Base-by-base conservation (phyloP, 371 early-diverging fungal species). In the Thermomucor indicae-seudaticae region DNA sequence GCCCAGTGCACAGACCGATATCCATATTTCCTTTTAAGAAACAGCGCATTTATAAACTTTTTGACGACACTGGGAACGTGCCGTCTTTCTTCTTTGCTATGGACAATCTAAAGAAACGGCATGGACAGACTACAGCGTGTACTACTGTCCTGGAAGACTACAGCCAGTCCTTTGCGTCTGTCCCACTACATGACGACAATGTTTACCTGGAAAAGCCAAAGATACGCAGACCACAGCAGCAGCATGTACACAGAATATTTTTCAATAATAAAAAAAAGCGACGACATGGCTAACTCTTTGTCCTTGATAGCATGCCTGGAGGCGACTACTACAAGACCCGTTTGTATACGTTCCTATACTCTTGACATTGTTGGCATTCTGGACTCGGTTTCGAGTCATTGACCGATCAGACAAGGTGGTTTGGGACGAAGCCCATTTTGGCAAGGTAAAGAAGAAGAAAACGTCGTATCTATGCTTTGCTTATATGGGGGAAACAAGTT, bases 381-480 rank as follows among this genome's bases (percentile, higher is more conserved):
- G 82, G 67, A 94, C 96, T 31, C 82, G 95, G 17, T 84, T 92
- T 53, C 87, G 88, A 67, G 76, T 80, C 51, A 93, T 95, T 57
- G 77, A 81, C 25, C 70, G 77, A 38, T 75, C 91, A 16, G 65
- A 86, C 54, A 62, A 64, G 42, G 96, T 95, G 27, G 89, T 95
- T 12, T 92, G 91, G 92, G 89, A 81, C 43, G 86, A 85, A 75
- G 93, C 93, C 4, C 96, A 96, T 65, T 94, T 95, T 72, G 94
- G 93, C 55, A 92, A 91, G 73, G 79, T 79, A 70, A 55, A 30
- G 10, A 7, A 23, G 16, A 39, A 22, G 12, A 40, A 49, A 27
- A 6, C 17, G 19, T 25, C 16, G 12, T 16, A 10, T n/a, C 40
- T 40, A n/a, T 40, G 40, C 17, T 7, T 10, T 19, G 7, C 31